Conservation (phyloP, 805 yeast species). For the Torulaspora maleeae region DNA sequence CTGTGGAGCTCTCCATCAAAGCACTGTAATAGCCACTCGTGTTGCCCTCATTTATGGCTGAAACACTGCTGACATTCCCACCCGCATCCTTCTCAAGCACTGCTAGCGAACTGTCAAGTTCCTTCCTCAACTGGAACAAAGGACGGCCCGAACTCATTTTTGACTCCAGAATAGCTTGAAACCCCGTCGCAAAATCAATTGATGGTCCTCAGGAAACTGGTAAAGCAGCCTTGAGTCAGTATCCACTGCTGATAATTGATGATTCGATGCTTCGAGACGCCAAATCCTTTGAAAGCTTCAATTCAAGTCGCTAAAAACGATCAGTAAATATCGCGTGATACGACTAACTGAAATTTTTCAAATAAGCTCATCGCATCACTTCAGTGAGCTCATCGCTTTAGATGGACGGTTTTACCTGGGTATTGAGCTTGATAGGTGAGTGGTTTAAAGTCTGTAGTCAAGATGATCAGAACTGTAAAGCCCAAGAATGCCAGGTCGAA, state of each 20-base stretch:
- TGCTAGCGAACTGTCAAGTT: constrained; percentile 32
- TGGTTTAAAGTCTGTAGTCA: background rate
- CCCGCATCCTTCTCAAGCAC: constrained; percentile 17
- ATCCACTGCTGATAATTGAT: background rate
- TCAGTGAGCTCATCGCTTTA: constrained; percentile 4
- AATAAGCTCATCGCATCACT: constrained; percentile 8
- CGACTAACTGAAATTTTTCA: constrained; percentile 6
- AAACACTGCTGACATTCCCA: constrained; percentile 3
- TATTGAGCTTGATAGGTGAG: background rate
- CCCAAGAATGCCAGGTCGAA: constrained; percentile 96
- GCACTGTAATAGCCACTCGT: constrained; percentile 9
- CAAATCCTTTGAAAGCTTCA: background rate
- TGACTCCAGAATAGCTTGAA: background rate
- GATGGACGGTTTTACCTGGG: background rate
- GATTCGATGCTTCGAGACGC: background rate
- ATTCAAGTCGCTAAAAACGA: background rate
- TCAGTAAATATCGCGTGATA: background rate
- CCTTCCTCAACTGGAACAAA: constrained; percentile 34
- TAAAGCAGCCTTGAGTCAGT: background rate
- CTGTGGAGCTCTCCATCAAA: constrained; percentile 10
- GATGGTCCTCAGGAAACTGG: background rate
- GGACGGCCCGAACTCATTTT: constrained; percentile 13
- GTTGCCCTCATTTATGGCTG: constrained; percentile 2
- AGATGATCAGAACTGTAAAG: constrained; percentile 39
- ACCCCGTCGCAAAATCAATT: background rate